Base-by-base conservation (phyloP, 805 yeast species). In the Zygoascus tannicola region DNA sequence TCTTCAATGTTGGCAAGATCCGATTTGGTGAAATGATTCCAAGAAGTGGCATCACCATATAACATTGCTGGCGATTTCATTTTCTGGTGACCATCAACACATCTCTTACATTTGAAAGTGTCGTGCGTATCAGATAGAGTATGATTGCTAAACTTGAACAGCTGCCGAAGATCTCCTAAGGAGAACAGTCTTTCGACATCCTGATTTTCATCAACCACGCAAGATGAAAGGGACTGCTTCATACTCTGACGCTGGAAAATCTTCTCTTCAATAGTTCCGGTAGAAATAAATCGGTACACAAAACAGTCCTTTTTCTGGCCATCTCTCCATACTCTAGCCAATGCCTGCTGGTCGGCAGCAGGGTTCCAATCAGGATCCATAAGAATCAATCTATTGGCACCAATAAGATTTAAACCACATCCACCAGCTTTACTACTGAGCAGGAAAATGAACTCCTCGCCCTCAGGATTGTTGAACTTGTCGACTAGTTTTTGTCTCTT, bases 351-450 rank as follows among this genome's bases (percentile, higher is more conserved):
- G 59, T 90, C 98, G 1, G 95, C 81, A 0, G 98, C 97, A 0
- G 98, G 98, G 57, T 90, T 90, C 98, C 98, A 92, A 60, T 92
- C 98, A 0, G 83, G 83, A 59, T 92, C 98, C 58, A 92, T 70
- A 39, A 92, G 67, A 18, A 92, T 76, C 49, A 92, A 68, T 50
- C 98, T 72, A 53, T 92, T 92, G 2, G 97, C 98, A 10, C 98
- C 98, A 56, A 92, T 90, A 55, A 92, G 73, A 60, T 92, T 92
- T 56, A 92, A 85, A 65, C 98, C 98, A 69, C 98, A 92, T 1
- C 98, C 98, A 55, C 98, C 98, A 1, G 98, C 98, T 62, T 92
- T 92, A 5, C 95, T 85, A 59, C 95, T 85, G 42, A 92, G 68
- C 47, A 92, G 68, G 55, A 92, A 92, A 2, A 92, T 78, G 60